phyloP scores from a whole-genome alignment of 1,139 yeast genomes.

The Kodamaea anthophila region DNA sequence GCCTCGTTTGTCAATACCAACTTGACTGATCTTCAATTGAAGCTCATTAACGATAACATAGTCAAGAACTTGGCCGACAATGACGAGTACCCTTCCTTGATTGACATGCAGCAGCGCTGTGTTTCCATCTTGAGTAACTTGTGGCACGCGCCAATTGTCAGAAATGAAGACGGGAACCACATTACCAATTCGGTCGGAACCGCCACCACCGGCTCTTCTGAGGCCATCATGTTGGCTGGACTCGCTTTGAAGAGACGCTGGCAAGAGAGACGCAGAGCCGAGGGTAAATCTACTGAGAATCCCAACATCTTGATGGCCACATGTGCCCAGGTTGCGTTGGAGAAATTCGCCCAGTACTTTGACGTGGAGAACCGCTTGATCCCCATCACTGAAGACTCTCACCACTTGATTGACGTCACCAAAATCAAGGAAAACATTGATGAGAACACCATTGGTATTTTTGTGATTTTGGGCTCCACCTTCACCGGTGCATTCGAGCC shows the following conservation, averaged over 20 bases:
- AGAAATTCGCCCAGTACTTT: constrained; percentile 88
- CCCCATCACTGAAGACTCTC: constrained; percentile 53
- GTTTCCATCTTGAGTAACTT: constrained; percentile 69
- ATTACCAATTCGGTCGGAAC: constrained; percentile 62
- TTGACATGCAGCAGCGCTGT: constrained; percentile 77
- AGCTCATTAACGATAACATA: constrained; percentile 60
- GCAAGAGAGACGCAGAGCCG: constrained; percentile 60
- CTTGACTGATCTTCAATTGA: constrained; percentile 40
- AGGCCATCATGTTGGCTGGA: constrained; percentile 91
- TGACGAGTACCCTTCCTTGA: constrained; percentile 86
- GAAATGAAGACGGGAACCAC: constrained; percentile 23
- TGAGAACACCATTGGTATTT: constrained; percentile 90
- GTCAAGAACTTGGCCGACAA: constrained; percentile 88
- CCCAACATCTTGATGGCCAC: constrained; percentile 95
- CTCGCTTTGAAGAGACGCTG: constrained; percentile 85
- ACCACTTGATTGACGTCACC: constrained; percentile 58
- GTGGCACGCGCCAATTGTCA: constrained; percentile 66
- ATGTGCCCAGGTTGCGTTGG: constrained; percentile 91
- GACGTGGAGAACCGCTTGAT: constrained; percentile 82
- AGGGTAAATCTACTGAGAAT: constrained; percentile 52
- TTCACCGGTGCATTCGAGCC: constrained; percentile 91
- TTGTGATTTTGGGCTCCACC: constrained; percentile 84
- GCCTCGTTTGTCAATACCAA: constrained; percentile 87
- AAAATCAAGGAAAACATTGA: constrained; percentile 62
- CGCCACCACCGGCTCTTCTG: constrained; percentile 91